Base-by-base conservation (phyloP, 257 asterid species). In the Craterostigma plantagineum region DNA sequence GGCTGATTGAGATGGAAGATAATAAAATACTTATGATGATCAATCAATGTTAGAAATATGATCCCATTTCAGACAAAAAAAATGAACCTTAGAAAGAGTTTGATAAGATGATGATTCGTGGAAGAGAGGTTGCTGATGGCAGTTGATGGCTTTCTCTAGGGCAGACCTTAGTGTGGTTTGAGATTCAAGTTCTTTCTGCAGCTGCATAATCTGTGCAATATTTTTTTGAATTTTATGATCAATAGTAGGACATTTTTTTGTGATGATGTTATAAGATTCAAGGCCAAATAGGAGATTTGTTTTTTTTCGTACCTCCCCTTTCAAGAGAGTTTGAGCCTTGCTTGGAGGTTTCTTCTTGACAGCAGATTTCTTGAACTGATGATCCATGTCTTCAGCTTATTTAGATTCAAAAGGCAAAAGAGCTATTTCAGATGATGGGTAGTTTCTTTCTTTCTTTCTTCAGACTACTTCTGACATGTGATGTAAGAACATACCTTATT, bases 221-320 rank as follows among this genome's bases (percentile, higher is more conserved):
- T n/a, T n/a, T n/a, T n/a, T n/a, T n/a, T n/a, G n/a, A 40, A 40
- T 3, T 40, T 14, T 35, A 48, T 16, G 16, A n/a, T 42, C 9
- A 50, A 34, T 1, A 34, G 8, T 18, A 14, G 18, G 9, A 8
- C 46, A 44, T 17, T 1, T 7, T 17, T 27, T 2, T n/a, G n/a
- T n/a, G n/a, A n/a, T 16, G 11, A 15, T 43, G 33, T 15, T 15
- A 1, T 6, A 27, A 16, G 9, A 39, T 18, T 16, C 27, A 14
- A 8, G 42, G 13, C 16, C 11, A 17, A n/a, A 16, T 1, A 15
- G 3, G 6, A 43, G 10, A 15, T 15, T 35, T 45, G n/a, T n/a
- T n/a, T n/a, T n/a, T n/a, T n/a, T n/a, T n/a, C n/a, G n/a, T n/a
- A 75, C 73, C 83, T 81, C 94, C 39, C 72, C 66, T 45, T 64